Evolutionary conservation across 352 stramenopile species (phyloP).

Genomic region (Globisporangium camurandrum): DNA sequence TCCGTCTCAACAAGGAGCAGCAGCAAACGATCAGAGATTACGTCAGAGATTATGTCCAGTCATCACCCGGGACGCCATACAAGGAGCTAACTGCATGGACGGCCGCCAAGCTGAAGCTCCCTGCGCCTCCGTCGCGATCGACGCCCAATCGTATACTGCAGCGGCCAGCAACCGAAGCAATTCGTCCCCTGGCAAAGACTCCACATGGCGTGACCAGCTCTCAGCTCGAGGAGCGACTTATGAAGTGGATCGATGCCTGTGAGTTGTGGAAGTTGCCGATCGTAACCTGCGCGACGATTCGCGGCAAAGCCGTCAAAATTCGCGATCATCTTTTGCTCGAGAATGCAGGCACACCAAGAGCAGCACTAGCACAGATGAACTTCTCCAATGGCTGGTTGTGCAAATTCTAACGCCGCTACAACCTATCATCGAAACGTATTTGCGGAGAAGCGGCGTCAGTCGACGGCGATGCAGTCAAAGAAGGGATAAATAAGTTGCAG

Average conservation of each 20-base stretch:
- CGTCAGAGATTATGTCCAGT: too few species aligned
- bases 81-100: too few species aligned
- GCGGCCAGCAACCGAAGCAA: too few species aligned
- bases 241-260: not conserved
- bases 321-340: not conserved
- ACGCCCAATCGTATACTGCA: too few species aligned
- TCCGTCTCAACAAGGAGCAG: too few species aligned
- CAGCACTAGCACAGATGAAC: not conserved
- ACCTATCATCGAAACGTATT: constrained; percentile 7
- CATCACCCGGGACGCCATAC: too few species aligned
- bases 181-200: too few species aligned
- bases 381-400: constrained; percentile 31
- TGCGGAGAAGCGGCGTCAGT: constrained; percentile 9
- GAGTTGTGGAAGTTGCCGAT: not conserved
- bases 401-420: too few species aligned
- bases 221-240: not conserved
- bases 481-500: not conserved
- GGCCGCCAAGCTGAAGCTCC: too few species aligned
- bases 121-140: too few species aligned
- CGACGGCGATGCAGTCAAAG: not conserved
- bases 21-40: too few species aligned
- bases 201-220: too few species aligned
- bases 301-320: not conserved
- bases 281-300: not conserved
- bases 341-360: not conserved